Conservation (phyloP, 768 basidiomycete species). For the Gautieria morchelliformis region DNA sequence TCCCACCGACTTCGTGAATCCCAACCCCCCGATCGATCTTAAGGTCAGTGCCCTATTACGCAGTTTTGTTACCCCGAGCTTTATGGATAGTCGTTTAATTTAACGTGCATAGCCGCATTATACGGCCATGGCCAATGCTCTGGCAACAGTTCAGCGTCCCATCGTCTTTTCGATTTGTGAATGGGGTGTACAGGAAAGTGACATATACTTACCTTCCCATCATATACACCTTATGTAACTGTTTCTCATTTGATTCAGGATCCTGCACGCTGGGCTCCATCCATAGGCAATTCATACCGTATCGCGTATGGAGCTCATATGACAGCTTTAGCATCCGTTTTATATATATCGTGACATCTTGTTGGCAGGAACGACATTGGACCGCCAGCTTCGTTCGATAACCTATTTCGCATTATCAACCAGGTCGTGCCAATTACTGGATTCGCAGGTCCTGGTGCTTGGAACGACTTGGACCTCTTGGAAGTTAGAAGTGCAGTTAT, state of each 20-base stretch:
- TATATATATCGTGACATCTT: not conserved
- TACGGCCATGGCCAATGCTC: constrained; percentile 36
- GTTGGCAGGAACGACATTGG: constrained; percentile 36
- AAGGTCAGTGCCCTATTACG: not conserved
- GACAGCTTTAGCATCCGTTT: not conserved
- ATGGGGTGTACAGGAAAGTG: constrained; percentile 34
- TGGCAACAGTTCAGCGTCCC: constrained; percentile 33
- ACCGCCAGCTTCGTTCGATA: constrained; percentile 37
- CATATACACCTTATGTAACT: not conserved
- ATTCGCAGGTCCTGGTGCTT: constrained; percentile 36
- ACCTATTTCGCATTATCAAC: constrained; percentile 40
- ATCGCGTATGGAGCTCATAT: constrained; percentile 28
- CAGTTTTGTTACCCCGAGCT: not conserved
- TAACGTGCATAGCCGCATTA: constrained; percentile 29
- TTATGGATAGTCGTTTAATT: not conserved
- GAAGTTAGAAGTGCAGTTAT: constrained; percentile 20
- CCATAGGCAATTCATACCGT: constrained; percentile 42
- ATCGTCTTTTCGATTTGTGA: constrained; percentile 45
- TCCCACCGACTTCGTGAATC: constrained; percentile 36
- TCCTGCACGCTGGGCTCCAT: constrained; percentile 37
- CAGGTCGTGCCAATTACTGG: constrained; percentile 41
- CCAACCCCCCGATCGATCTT: constrained; percentile 33
- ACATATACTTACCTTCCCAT: too few relatives aligned
- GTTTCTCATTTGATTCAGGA: constrained; percentile 15
- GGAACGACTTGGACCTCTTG: constrained; percentile 45